A percentile compares a stretch with the other conserved stretches of the same genome.
These are phyloP conservation scores for Lanmaoa pseudosensibilis DNA, from an alignment of 768 basidiomycete genomes.

Conservation along the genomic window DNA sequence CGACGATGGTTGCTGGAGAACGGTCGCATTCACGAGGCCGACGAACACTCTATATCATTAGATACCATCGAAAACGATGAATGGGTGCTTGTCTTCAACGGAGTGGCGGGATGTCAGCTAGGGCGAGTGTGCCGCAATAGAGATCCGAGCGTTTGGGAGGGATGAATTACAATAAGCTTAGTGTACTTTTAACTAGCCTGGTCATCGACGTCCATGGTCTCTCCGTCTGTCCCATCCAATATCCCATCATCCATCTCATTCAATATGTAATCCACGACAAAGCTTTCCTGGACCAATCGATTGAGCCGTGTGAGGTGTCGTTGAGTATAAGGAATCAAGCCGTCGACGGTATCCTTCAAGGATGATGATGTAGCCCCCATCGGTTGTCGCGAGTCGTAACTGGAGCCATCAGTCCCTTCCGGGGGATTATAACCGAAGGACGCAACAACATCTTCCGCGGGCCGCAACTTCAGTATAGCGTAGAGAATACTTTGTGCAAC, in stretches of 20 bases:
- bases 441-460: slow-evolving; percentile 69
- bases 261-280: slow-evolving; percentile 87
- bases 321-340: slow-evolving; percentile 91
- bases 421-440: slow-evolving; percentile 48
- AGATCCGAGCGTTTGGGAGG: background rate
- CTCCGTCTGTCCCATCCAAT: slow-evolving; percentile 51
- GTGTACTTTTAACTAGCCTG: slow-evolving; percentile 18
- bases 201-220: slow-evolving; percentile 41
- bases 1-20: slow-evolving; percentile 69
- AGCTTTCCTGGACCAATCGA: slow-evolving; percentile 89
- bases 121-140: slow-evolving; percentile 34
- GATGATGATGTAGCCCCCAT: slow-evolving; percentile 27
- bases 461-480: slow-evolving; percentile 74
- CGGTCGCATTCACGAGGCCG: slow-evolving; percentile 53
- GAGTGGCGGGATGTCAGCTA: slow-evolving; percentile 65
- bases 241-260: slow-evolving; percentile 86
- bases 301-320: slow-evolving; percentile 86
- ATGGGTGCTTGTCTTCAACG: slow-evolving; percentile 69
- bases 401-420: slow-evolving; percentile 8
- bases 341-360: slow-evolving; percentile 78
- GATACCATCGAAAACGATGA: slow-evolving; percentile 53
- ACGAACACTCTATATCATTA: slow-evolving; percentile 41
- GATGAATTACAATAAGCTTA: slow-evolving; percentile 1
- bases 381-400: slow-evolving; percentile 32
- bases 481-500: slow-evolving; percentile 85